A percentile compares a stretch with the other conserved stretches of the same genome.
Conservation (phyloP, 768 basidiomycete genomes). For the Mycena alexandri region DNA sequence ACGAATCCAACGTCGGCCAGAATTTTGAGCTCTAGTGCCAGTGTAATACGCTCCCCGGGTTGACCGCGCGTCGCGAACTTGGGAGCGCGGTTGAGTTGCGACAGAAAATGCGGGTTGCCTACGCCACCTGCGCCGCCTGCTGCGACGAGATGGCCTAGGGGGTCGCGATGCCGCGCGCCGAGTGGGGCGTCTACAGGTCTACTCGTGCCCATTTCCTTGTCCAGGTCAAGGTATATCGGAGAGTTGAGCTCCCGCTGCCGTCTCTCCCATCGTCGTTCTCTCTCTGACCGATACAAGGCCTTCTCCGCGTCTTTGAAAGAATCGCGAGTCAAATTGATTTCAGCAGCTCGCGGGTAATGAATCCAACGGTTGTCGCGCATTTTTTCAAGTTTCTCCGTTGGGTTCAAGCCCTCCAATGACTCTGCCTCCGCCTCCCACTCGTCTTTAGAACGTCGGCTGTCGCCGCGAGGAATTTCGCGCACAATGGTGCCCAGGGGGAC, state of each 20-base stretch:
- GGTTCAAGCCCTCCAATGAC: constrained; percentile 59
- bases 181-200: constrained; percentile 71
- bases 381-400: constrained; percentile 64
- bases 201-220: constrained; percentile 58
- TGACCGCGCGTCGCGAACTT: constrained; percentile 88
- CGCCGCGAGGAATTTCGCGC: constrained; percentile 75
- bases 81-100: constrained; percentile 78
- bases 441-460: constrained; percentile 73
- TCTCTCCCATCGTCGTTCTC: constrained; percentile 65
- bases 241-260: constrained; percentile 54
- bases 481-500: constrained; percentile 95
- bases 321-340: constrained; percentile 72
- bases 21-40: constrained; percentile 93
- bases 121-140: constrained; percentile 84
- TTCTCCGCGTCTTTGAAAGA: constrained; percentile 81
- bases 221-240: constrained; percentile 73
- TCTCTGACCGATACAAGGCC: constrained; percentile 69
- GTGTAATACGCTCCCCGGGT: constrained; percentile 80
- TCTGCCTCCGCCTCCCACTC: constrained; percentile 84
- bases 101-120: constrained; percentile 90
- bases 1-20: constrained; percentile 96
- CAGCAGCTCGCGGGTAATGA: constrained; percentile 79
- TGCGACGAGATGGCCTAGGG: constrained; percentile 75
- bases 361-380: constrained; percentile 81
- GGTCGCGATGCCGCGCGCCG: constrained; percentile 65